Evolutionary conservation across 2,329 filamentous ascomycete species (phyloP).

Genomic region (Chrysosphaeria jannelii): DNA sequence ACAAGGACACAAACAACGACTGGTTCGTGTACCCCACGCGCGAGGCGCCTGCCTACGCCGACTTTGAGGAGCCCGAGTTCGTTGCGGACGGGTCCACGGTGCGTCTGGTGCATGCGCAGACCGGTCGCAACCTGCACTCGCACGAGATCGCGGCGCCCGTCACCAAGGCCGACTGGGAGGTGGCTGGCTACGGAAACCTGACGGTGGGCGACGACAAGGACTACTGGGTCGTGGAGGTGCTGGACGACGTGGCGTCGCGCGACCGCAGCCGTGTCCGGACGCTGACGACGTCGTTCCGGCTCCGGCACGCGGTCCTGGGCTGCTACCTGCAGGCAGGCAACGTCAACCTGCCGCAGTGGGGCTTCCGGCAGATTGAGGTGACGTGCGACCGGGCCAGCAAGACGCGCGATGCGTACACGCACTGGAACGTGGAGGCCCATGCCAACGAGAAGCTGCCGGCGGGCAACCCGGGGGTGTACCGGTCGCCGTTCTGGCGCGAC

Average conservation of each 20-base stretch:
- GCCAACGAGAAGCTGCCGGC: constrained; percentile 75
- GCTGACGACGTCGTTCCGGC: constrained; percentile 71
- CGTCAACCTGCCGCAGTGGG: constrained; percentile 91
- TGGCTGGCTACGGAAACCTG: constrained; percentile 84
- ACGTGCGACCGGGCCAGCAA: constrained; percentile 86
- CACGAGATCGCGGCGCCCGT: constrained; percentile 72
- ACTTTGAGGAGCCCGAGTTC: constrained; percentile 40
- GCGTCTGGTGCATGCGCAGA: constrained; percentile 79
- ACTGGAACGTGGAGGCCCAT: constrained; percentile 97
- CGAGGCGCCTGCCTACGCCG: constrained; percentile 37
- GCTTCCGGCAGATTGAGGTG: constrained; percentile 97
- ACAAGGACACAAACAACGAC: constrained; percentile 98
- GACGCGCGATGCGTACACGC: constrained; percentile 74
- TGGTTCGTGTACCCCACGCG: constrained; percentile 98
- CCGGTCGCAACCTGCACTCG: constrained; percentile 88
- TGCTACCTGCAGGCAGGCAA: constrained; percentile 93
- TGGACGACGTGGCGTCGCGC: constrained; percentile 62
- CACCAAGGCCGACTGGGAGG: constrained; percentile 70
- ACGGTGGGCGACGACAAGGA: constrained; percentile 94
- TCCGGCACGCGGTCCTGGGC: constrained; percentile 52
- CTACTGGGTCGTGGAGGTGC: constrained; percentile 82
- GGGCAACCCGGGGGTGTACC: constrained; percentile 72
- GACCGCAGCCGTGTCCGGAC: constrained; percentile 70
- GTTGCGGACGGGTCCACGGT: constrained; percentile 51
- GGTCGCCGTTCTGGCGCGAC: constrained; percentile 89